These are phyloP conservation scores for Gossypium longicalyx DNA, from an alignment of 345 rosid species.

Conservation along the genomic window DNA sequence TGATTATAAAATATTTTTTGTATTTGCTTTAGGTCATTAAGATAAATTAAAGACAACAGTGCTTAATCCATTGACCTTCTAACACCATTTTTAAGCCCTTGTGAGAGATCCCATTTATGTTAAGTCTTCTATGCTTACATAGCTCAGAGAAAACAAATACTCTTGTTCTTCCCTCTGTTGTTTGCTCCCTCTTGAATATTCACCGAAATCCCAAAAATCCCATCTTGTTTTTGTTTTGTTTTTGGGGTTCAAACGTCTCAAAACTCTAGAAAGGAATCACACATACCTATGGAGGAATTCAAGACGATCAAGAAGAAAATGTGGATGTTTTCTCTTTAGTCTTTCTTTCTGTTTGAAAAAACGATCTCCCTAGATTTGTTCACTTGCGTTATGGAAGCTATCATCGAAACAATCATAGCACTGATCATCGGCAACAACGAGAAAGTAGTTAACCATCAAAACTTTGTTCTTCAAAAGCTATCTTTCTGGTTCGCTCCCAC, in stretches of 20 bases:
- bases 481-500: conserved; percentile 77
- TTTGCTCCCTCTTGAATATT: not conserved
- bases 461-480: conserved; percentile 51
- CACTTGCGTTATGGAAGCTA: conserved; percentile 43
- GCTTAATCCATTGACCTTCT: not conserved
- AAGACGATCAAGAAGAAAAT: conserved; percentile 40
- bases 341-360: conserved; percentile 11
- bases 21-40: not conserved
- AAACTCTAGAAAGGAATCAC: conserved; percentile 9
- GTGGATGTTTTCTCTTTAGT: conserved; percentile 39
- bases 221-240: not conserved
- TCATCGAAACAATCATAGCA: conserved; percentile 22
- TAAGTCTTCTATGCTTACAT: not conserved
- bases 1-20: not conserved
- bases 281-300: conserved; percentile 25
- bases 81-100: not conserved
- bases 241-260: conserved; percentile 6
- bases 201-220: conserved; percentile 15
- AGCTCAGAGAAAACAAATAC: too few species aligned
- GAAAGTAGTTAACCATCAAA: conserved; percentile 38
- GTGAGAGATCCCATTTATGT: not conserved
- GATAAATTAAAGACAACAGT: not conserved
- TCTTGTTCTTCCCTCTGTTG: not conserved
- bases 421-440: conserved; percentile 20
- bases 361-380: conserved; percentile 4